phyloP scores from a whole-genome alignment of 2,329 filamentous ascomycete species.

The Tolypocladium tropicale region DNA sequence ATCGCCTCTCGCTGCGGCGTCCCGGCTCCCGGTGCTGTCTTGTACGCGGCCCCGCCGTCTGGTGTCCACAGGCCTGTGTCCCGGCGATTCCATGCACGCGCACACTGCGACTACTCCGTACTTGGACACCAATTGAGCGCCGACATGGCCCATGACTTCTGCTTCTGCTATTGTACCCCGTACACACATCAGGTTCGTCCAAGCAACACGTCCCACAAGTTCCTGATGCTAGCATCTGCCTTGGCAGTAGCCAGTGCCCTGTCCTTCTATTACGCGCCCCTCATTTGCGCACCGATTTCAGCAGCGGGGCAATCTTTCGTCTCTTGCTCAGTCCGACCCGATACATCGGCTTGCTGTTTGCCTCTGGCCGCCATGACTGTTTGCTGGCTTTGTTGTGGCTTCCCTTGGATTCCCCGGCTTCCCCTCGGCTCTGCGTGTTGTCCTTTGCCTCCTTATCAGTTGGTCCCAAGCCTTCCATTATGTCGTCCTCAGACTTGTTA shows the following conservation, averaged over 20 bases:
- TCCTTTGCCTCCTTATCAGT: not conserved
- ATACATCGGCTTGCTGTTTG: constrained; percentile 23
- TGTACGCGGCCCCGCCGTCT: no score
- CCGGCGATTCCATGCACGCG: no score
- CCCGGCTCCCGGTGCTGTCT: no score
- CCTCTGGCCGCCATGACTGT: not conserved
- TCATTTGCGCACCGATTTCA: constrained; percentile 37
- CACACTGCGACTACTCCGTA: no score
- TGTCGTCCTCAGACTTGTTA: not conserved
- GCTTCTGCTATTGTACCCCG: not conserved
- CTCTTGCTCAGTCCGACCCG: constrained; percentile 42
- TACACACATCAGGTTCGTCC: no score
- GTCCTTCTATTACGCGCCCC: not conserved
- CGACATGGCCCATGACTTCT: not conserved
- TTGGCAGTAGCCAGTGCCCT: not conserved
- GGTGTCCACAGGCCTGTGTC: no score
- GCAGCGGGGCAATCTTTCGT: constrained; percentile 38
- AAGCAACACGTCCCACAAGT: no score
- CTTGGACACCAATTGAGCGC: not conserved
- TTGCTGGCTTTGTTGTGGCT: not conserved
- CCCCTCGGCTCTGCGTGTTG: constrained; percentile 1
- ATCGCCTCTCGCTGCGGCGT: no score
- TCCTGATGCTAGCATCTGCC: no score
- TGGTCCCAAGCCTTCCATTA: not conserved
- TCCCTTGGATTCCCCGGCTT: no score